Percentiles rank a stretch among this genome's conserved stretches.
These are phyloP conservation scores for Epithele typhae DNA, from an alignment of 768 basidiomycete species.

Conservation along the genomic window DNA sequence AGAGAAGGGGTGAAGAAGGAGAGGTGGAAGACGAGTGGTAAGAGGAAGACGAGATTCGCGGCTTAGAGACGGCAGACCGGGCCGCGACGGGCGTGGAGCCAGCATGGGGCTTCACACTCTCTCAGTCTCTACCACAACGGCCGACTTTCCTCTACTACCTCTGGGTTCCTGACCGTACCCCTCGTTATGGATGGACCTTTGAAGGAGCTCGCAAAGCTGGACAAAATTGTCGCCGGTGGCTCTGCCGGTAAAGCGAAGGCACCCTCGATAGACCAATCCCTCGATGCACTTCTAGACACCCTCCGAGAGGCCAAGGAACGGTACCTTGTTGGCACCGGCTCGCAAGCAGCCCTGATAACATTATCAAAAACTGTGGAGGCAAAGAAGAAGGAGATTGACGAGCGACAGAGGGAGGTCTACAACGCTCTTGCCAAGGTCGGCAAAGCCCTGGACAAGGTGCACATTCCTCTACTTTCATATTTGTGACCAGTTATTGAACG, in stretches of 20 bases:
- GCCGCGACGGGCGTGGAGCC: too few relatives aligned
- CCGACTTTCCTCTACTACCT: too few relatives aligned
- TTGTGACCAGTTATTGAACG: too few relatives aligned
- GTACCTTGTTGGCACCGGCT: slow-evolving; percentile 43
- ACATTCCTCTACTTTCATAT: slow-evolving; percentile 9
- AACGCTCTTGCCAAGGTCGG: slow-evolving; percentile 71
- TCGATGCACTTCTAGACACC: slow-evolving; percentile 59
- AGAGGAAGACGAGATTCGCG: too few relatives aligned
- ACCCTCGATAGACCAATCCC: slow-evolving; percentile 50
- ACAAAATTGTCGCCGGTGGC: slow-evolving; percentile 48
- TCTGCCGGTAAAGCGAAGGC: slow-evolving; percentile 45
- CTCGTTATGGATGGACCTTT: slow-evolving; percentile 63
- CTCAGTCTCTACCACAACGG: too few relatives aligned
- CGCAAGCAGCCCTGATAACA: slow-evolving; percentile 44
- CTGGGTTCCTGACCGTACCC: too few relatives aligned
- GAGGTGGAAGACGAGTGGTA: too few relatives aligned
- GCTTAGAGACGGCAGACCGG: too few relatives aligned
- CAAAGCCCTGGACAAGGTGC: slow-evolving; percentile 88
- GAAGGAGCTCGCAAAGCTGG: slow-evolving; percentile 78
- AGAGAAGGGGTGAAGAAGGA: too few relatives aligned
- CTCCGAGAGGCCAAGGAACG: slow-evolving; percentile 53
- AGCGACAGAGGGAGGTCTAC: slow-evolving; percentile 87
- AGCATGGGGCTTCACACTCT: too few relatives aligned
- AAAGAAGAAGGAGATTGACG: slow-evolving; percentile 81
- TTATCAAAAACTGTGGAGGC: slow-evolving; percentile 58